Conservation (phyloP, 257 asterid species). For the Linderniella brevidens region DNA sequence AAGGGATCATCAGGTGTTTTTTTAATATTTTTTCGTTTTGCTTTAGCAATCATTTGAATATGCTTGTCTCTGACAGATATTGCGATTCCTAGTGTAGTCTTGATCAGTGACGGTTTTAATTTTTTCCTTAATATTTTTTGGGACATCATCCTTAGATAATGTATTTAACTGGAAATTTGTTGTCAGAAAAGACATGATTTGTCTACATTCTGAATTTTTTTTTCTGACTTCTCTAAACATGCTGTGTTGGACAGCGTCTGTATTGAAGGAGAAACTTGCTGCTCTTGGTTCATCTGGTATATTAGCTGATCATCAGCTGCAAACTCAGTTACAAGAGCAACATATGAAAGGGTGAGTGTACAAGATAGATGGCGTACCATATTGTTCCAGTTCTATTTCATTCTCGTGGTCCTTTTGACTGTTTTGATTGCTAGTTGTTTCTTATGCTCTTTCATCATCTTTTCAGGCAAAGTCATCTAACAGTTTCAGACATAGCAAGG, state of each 20-base stretch:
- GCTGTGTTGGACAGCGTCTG: conserved; percentile 53
- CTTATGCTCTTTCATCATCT: not conserved
- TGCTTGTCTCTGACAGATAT: too few species aligned
- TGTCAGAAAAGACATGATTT: too few species aligned
- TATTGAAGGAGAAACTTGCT: conserved; percentile 90
- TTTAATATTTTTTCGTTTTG: conserved; percentile 9
- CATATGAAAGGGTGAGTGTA: conserved; percentile 81
- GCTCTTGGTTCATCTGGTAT: conserved; percentile 97
- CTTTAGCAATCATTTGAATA: conserved; percentile 2
- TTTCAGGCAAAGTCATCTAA: conserved; percentile 81
- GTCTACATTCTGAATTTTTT: not conserved
- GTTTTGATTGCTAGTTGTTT: not conserved
- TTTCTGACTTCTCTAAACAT: conserved; percentile 4
- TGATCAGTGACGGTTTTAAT: not conserved
- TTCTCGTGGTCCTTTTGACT: not conserved
- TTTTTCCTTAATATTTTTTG: not conserved
- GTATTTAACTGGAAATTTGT: too few species aligned
- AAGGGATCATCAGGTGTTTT: conserved; percentile 94
- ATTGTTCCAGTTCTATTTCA: not conserved
- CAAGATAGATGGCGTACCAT: not conserved
- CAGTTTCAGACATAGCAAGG: conserved; percentile 92
- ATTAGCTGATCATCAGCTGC: conserved; percentile 98
- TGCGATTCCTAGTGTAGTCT: too few species aligned
- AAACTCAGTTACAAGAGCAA: conserved; percentile 91
- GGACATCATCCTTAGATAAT: too few species aligned